These are phyloP conservation scores for Agastache rugosa DNA, from an alignment of 257 asterid species.

Conservation along the genomic window DNA sequence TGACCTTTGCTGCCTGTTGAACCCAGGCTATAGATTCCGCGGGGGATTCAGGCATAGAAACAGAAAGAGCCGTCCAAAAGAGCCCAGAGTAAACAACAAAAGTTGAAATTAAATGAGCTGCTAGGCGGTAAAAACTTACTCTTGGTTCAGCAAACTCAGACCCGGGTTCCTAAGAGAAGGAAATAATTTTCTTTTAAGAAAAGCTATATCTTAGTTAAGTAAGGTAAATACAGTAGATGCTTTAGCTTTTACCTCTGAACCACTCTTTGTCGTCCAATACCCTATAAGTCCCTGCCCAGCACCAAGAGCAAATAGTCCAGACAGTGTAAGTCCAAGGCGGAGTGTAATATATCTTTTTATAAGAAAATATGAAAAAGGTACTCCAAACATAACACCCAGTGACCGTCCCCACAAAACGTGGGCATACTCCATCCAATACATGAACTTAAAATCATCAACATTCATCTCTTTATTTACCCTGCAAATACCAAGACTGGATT, in stretches of 20 bases:
- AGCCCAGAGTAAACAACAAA: conserved; percentile 81
- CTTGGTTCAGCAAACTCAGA: conserved; percentile 79
- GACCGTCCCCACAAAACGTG: conserved; percentile 97
- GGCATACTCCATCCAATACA: conserved; percentile 96
- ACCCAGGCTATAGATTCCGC: conserved; percentile 75
- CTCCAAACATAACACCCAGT: conserved; percentile 76
- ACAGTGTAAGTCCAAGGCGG: conserved; percentile 70
- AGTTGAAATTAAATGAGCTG: conserved; percentile 86
- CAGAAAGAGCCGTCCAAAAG: conserved; percentile 82
- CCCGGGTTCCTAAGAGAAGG: conserved; percentile 63
- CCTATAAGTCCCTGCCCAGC: conserved; percentile 93
- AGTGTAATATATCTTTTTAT: conserved; percentile 78
- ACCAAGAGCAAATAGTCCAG: conserved; percentile 85
- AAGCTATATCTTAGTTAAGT: conserved; percentile 18
- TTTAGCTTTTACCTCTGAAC: conserved; percentile 73
- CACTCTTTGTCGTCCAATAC: conserved; percentile 88
- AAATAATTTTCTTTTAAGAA: conserved; percentile 16
- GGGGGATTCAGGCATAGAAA: conserved; percentile 90
- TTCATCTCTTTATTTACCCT: conserved; percentile 74
- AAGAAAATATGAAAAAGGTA: conserved; percentile 85
- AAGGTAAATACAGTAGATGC: conserved; percentile 13
- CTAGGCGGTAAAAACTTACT: conserved; percentile 81
- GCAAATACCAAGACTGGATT: conserved; percentile 26
- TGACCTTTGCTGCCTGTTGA: conserved; percentile 81
- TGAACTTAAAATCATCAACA: conserved; percentile 80